Base-by-base conservation (phyloP, 257 asterid genomes). In the Thymus mandschuricus region DNA sequence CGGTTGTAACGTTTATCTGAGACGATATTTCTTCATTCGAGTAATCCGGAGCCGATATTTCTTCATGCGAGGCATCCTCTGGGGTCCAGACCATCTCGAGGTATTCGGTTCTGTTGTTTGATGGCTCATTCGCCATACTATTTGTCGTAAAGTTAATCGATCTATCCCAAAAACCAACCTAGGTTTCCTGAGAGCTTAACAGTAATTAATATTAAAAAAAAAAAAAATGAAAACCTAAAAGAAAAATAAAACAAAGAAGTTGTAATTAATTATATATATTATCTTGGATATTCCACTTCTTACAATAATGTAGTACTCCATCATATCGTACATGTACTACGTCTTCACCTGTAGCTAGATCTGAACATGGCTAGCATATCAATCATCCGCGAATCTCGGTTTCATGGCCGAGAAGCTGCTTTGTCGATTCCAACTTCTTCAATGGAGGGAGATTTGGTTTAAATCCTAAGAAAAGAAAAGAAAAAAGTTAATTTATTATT, bases 21-120 rank as follows among this genome's bases (percentile, higher is more conserved):
- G 59, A 3, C 4, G 35, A 34, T 31, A 61, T 51, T 51, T 60
- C 79, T 68, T 75, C 66, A 43, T 60, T 29, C 12, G 56, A 75
- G 41, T 29, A 10, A 5, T 68, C 79, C 46, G 21, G 21, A 21
- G 21, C 21, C 21, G 52, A 8, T 50, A 61, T 51, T 51, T 60
- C 79, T 68, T 75, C 66, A 43, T 60, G n/a, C 12, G 56, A 75
- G 41, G n/a, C 15, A 5, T 68, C 79, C 46, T 40, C 10, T 7
- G 59, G 45, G 70, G 49, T 50, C 69, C 71, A 64, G 34, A 50
- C n/a, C 28, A 73, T 55, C 28, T 73, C 81, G 4, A n/a, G 60
- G 5, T 55, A 69, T 57, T 78, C 71, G 51, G 31, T 35, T 21
- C 11, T 50, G 38, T 40, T 52, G 72, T 34, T n/a, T 10, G 12